These are phyloP conservation scores for Pelargonium myrrhifolium DNA, from an alignment of 441 rosid species.

Conservation along the genomic window DNA sequence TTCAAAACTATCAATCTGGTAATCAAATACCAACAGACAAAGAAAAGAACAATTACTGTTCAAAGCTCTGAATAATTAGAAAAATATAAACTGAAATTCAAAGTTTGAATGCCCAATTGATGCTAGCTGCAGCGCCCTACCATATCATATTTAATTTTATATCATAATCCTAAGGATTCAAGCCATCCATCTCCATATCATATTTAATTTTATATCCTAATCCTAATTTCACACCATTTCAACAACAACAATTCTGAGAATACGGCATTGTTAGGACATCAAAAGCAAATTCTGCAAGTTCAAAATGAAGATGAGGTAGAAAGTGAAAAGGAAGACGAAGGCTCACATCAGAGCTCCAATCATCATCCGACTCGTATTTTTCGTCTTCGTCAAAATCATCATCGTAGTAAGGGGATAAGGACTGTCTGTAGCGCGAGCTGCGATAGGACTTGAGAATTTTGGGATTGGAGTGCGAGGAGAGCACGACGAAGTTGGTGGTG, in stretches of 20 bases:
- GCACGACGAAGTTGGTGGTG: conserved; percentile 28
- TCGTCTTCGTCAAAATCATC: conserved; percentile 37
- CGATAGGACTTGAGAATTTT: conserved; percentile 63
- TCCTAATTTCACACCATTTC: background rate
- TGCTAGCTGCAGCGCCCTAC: no score
- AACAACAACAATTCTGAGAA: background rate
- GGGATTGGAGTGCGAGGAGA: conserved; percentile 64
- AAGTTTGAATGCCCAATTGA: background rate
- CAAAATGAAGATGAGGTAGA: background rate
- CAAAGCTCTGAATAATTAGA: background rate
- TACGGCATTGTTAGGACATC: no score
- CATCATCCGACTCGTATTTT: conserved; percentile 25
- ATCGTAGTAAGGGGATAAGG: conserved; percentile 33
- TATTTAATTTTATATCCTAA: no score
- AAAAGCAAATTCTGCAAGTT: background rate
- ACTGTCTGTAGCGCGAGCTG: conserved; percentile 55
- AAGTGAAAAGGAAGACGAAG: background rate
- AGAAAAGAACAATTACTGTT: background rate
- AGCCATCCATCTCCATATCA: background rate
- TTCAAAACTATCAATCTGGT: no score
- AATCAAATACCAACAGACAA: no score
- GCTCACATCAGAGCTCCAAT: conserved; percentile 55
- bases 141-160: no score
- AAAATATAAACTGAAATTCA: background rate
- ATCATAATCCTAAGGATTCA: no score